Evolutionary conservation across 1,139 yeast species (phyloP).

Genomic region (Sugiyamaella xylanicola): DNA sequence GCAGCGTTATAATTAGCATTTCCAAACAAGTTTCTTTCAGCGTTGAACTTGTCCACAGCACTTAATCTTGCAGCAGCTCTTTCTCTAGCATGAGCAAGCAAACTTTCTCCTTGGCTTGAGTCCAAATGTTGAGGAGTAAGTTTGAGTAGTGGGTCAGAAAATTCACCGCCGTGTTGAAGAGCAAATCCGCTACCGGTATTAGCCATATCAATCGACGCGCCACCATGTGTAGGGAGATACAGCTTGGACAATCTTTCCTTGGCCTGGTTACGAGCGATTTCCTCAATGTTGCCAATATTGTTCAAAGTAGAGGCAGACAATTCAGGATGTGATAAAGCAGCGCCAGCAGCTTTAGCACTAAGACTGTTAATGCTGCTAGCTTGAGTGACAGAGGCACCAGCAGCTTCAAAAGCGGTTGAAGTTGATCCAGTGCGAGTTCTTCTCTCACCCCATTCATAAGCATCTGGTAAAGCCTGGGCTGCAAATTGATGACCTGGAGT

Average conservation of each 20-base stretch:
- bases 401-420: conserved; percentile 16
- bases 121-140: conserved; percentile 32
- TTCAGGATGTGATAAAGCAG: conserved; percentile 18
- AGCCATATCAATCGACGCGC: conserved; percentile 34
- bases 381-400: conserved; percentile 14
- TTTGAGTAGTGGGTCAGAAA: conserved; percentile 28
- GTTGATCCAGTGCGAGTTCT: conserved; percentile 11
- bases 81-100: conserved; percentile 43
- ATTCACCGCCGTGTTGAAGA: conserved; percentile 23
- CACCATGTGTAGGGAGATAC: conserved; percentile 34
- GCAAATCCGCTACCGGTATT: conserved; percentile 33
- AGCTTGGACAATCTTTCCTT: conserved; percentile 37
- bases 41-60: conserved; percentile 46
- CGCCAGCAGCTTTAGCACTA: conserved; percentile 17
- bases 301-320: conserved; percentile 18
- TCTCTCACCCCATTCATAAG: conserved; percentile 41
- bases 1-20: conserved; percentile 45
- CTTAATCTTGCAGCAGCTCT: conserved; percentile 41
- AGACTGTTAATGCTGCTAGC: background rate
- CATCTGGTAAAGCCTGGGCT: conserved; percentile 42
- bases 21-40: conserved; percentile 41
- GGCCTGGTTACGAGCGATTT: conserved; percentile 42
- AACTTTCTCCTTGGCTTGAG: conserved; percentile 24
- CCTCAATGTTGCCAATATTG: conserved; percentile 36
- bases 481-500: conserved; percentile 42